Conservation (phyloP, 805 yeast genomes). For the Ogataea glucozyma region DNA sequence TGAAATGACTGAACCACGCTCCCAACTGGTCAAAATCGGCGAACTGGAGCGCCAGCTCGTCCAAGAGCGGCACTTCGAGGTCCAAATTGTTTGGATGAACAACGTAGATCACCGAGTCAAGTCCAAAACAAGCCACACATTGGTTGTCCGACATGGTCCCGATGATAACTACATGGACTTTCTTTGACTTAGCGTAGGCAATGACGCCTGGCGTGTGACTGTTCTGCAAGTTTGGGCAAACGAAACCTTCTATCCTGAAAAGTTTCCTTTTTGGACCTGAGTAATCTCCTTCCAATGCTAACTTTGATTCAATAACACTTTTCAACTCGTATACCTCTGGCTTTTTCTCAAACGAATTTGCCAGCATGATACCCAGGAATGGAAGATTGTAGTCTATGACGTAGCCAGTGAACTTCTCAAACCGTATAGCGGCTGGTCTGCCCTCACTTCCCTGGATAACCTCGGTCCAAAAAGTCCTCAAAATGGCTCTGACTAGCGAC, state of each 20-base stretch:
- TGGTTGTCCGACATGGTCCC: background rate
- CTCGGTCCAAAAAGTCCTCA: background rate
- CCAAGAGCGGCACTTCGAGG: background rate
- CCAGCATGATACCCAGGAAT: constrained; percentile 7
- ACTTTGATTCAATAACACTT: background rate
- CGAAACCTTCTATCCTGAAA: background rate
- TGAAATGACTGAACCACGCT: constrained; percentile 13
- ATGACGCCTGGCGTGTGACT: background rate
- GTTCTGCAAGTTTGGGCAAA: background rate
- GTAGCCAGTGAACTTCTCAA: background rate
- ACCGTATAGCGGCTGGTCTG: background rate
- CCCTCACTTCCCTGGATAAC: background rate
- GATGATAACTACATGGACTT: background rate
- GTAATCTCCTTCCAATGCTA: background rate
- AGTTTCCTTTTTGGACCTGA: background rate
- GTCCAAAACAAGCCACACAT: constrained; percentile 4
- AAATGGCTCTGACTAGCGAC: constrained; percentile 1
- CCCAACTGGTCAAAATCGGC: constrained; percentile 21
- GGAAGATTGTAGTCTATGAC: constrained; percentile 4
- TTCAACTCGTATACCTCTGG: constrained; percentile 2
- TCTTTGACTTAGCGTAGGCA: background rate
- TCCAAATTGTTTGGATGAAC: background rate
- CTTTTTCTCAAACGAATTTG: background rate
- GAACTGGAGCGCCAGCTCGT: constrained; percentile 9
- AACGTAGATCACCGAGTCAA: constrained; percentile 4